These are phyloP conservation scores for Aquilaria malaccensis DNA, from an alignment of 345 rosid genomes.

Conservation along the genomic window DNA sequence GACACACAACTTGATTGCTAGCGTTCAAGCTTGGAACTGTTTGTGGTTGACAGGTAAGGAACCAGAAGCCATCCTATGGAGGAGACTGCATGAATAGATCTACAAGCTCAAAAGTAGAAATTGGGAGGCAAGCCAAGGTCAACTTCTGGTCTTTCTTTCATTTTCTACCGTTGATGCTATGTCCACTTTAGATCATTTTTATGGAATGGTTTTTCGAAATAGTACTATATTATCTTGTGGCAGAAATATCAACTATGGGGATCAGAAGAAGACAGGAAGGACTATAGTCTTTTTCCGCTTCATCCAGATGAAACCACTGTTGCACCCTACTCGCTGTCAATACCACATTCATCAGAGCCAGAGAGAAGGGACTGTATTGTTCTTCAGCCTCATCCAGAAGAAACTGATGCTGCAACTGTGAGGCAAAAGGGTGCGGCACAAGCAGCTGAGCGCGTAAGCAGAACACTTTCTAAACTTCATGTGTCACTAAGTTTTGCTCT, in stretches of 20 bases:
- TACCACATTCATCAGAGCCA: conserved; percentile 5
- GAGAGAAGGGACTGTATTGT: conserved; percentile 12
- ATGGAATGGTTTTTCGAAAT: background rate
- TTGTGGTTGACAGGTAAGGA: conserved; percentile 17
- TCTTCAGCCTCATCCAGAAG: conserved; percentile 14
- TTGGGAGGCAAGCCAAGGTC: conserved; percentile 23
- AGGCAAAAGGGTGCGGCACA: too few species aligned
- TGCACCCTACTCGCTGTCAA: conserved; percentile 17
- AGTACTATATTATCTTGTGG: conserved; percentile 12
- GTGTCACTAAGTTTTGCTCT: conserved; percentile 1
- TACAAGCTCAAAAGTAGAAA: conserved; percentile 2
- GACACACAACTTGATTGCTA: background rate
- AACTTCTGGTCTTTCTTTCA: conserved; percentile 6
- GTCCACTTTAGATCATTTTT: background rate
- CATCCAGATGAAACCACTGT: conserved; percentile 16
- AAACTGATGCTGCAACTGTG: background rate
- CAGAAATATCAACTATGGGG: conserved; percentile 18
- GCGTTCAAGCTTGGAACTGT: background rate
- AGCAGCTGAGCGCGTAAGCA: background rate
- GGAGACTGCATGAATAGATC: conserved; percentile 4
- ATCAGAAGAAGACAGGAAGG: conserved; percentile 11
- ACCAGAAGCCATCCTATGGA: conserved; percentile 17
- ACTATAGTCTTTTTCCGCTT: conserved; percentile 10
- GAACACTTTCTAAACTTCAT: conserved; percentile 4
- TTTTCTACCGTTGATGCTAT: background rate